Evolutionary conservation across 495 filamentous ascomycete species (phyloP).

Genomic region (Lentithecium fluviatile): DNA sequence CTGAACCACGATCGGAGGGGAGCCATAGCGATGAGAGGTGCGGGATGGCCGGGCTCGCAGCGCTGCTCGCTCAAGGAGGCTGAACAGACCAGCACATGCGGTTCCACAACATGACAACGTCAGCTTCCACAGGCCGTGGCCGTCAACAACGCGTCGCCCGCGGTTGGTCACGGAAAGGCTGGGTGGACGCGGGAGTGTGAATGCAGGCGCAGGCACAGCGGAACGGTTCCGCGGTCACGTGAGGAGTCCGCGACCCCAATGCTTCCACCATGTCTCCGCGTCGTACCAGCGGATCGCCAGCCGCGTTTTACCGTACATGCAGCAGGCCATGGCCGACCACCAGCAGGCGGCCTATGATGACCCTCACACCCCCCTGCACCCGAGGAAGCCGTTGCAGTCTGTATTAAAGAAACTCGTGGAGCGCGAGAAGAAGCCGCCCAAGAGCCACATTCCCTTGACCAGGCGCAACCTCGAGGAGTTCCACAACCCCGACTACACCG

Average conservation of each 20-base stretch:
- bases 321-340: slow-evolving; percentile 14
- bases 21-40: slow-evolving; percentile 47
- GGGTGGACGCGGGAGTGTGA: neutral
- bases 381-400: slow-evolving; percentile 15
- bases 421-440: slow-evolving; percentile 23
- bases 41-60: neutral
- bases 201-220: neutral
- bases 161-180: neutral
- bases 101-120: too few species aligned
- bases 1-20: slow-evolving; percentile 60
- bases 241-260: neutral
- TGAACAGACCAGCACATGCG: neutral
- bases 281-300: neutral
- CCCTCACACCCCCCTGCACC: slow-evolving; percentile 32
- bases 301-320: slow-evolving; percentile 26
- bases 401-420: slow-evolving; percentile 23
- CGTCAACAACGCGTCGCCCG: neutral
- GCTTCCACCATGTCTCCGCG: neutral
- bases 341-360: slow-evolving; percentile 31
- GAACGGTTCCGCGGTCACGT: slow-evolving; percentile 1
- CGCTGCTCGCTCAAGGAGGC: neutral
- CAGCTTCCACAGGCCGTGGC: too few species aligned
- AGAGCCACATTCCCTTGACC: slow-evolving; percentile 33
- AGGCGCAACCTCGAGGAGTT: slow-evolving; percentile 38
- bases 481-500: slow-evolving; percentile 38